These are phyloP conservation scores for Claviceps paspali DNA, from an alignment of 2,329 filamentous ascomycete genomes.

Conservation along the genomic window DNA sequence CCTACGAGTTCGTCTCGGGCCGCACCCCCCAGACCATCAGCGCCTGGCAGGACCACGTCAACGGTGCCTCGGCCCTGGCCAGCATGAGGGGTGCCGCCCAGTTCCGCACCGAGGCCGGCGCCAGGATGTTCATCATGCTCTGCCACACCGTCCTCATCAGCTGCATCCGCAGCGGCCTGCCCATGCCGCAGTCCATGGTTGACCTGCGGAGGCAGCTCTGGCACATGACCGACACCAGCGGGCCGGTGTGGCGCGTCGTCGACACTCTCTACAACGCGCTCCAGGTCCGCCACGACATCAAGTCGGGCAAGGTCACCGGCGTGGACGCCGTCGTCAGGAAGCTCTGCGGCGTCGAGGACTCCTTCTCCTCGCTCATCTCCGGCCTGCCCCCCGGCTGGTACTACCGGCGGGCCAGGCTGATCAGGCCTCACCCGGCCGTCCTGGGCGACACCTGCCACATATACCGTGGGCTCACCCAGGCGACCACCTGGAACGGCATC, in stretches of 20 bases:
- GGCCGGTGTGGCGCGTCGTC: conserved; percentile 28
- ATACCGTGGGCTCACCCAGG: conserved; percentile 28
- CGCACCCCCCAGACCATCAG: conserved; percentile 28
- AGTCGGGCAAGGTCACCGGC: conserved; percentile 20
- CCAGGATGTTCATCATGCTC: conserved; percentile 38
- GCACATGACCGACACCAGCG: conserved; percentile 18
- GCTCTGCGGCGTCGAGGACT: conserved; percentile 25
- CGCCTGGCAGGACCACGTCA: conserved; percentile 38
- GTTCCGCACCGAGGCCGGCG: conserved; percentile 28
- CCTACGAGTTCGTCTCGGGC: conserved; percentile 39
- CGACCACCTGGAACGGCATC: conserved; percentile 33
- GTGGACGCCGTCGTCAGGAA: conserved; percentile 20
- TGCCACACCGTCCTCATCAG: conserved; percentile 35
- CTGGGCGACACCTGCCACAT: conserved; percentile 28
- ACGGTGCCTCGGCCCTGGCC: conserved; percentile 34
- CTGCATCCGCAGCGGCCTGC: conserved; percentile 32
- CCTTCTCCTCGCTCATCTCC: conserved; percentile 24
- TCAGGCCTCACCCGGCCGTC: conserved; percentile 24
- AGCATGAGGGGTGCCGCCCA: conserved; percentile 32
- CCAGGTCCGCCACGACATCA: conserved; percentile 32
- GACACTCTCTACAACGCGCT: conserved; percentile 29
- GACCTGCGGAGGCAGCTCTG: conserved; percentile 29
- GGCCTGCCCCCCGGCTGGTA: conserved; percentile 25
- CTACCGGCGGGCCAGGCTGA: conserved; percentile 25
- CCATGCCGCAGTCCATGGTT: conserved; percentile 31